Evolutionary conservation across 441 rosid genomes (phyloP), one percentile per base, ranked within the genome.

Genomic region (Pelargonium fulgidum): DNA sequence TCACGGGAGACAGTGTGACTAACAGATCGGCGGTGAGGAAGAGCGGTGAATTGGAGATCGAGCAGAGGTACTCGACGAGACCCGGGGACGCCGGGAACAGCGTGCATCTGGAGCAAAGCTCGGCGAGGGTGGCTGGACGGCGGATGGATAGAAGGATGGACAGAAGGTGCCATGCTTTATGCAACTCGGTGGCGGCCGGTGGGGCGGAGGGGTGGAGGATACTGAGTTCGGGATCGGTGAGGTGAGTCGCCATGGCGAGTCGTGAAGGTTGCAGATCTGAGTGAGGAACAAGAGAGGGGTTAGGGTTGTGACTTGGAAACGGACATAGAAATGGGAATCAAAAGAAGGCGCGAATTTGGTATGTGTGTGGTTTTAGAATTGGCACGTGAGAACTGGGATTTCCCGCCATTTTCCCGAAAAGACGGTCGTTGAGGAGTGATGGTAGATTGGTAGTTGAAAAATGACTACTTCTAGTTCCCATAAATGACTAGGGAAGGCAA

Each of bases 111-210:
- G 83, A 73, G n/a, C 84, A 82, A 73, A 91, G 84, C 17, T 83
- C 81, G 6, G 67, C 36, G 4, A 83, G 80, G 20, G 79, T 63
- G 41, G 80, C 68, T 0, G 97, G 86, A 45, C 78, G 78, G 79
- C 96, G 93, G 45, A 78, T 36, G 64, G 86, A 82, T 59, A 89
- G 73, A 72, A 91, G 71, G 76, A 84, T 84, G 14, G 83, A 71
- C 59, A 82, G 70, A 47, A 93, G 44, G 79, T 87, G 87, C 91
- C 86, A 84, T 59, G 97, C 92, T 73, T 85, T 82, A 19, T 79
- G 79, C 8, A 70, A 76, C 22, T 80, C 79, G 65, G 80, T 17
- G 70, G 73, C 44, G 45, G 80, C 58, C 72, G 75, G 29, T 1
- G 62, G 20, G n/a, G 29, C 75, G 58, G 79, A 48, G 10, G 67